Base-by-base conservation (phyloP, 2,329 filamentous ascomycete species). In the Neonectria ditissima region DNA sequence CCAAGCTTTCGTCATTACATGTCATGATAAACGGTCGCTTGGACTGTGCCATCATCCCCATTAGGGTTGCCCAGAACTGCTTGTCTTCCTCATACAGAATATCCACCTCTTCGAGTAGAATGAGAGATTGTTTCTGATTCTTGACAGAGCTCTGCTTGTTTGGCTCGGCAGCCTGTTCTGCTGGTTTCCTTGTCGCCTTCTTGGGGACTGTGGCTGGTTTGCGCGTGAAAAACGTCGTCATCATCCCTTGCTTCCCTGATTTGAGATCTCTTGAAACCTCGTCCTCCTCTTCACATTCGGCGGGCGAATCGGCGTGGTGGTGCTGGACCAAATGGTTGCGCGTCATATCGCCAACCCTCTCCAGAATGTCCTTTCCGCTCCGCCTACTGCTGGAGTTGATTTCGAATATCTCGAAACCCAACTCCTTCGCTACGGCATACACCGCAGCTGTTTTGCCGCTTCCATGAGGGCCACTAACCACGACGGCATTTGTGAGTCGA, bases 321-420 rank as follows among this genome's bases (percentile, higher is more conserved):
- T 81, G 83, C 57, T 84, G 83, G 20, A 99, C 95, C 2, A 97
- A 85, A 78, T 99, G 96, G 72, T 99, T 98, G 65, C 91, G 90
- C 4, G 94, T 96, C 95, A 99, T 98, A 78, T 99, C 94, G 43
- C 96, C 97, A 47, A 99, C 93, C 70, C 88, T 92, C 73, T 99
- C 96, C 34, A 97, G 77, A 51, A 99, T 89, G 73, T 99, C 96
- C 76, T 91, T 96, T 32, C 94, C 95, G 74, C 89, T 97, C 65
- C 96, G 86, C 54, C 94, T 89, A 69, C 88, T 93, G 64, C 93
- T 89, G 0, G 95, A 82, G 73, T 97, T 97, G 75, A 99, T 94
- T 78, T 99, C 96, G 69, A 99, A 99, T 1, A 99, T 87, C 73
- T 97, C 94, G 74, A 97, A 98, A 1, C 88, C 93, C 16, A 98